Percentiles rank a stretch among this genome's conserved stretches.
Evolutionary conservation across 2,329 filamentous ascomycete species (phyloP).

Genomic region (Alternaria arbusti): DNA sequence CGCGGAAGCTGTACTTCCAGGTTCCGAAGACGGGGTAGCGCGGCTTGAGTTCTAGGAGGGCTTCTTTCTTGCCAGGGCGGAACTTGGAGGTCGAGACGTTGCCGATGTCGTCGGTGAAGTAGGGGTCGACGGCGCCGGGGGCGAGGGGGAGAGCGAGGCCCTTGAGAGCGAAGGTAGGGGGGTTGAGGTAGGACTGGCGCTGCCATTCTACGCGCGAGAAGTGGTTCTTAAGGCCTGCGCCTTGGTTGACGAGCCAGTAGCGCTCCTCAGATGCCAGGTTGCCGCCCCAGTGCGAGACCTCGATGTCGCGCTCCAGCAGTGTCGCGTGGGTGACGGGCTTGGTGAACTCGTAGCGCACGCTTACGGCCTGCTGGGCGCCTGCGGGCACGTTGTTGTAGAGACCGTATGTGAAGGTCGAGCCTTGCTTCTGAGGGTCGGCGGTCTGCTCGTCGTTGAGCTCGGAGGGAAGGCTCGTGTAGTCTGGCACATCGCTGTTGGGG

Average conservation of each 20-base stretch:
- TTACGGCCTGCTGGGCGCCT: slow-evolving; percentile 73
- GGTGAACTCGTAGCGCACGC: slow-evolving; percentile 92
- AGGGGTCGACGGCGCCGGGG: slow-evolving; percentile 81
- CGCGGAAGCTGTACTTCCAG: slow-evolving; percentile 97
- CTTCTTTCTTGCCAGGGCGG: slow-evolving; percentile 76
- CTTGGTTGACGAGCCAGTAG: slow-evolving; percentile 86
- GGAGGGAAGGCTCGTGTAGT: slow-evolving; percentile 77
- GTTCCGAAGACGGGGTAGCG: slow-evolving; percentile 96
- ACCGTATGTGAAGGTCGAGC: slow-evolving; percentile 86
- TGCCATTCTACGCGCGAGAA: slow-evolving; percentile 59
- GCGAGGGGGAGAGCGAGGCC: slow-evolving; percentile 81
- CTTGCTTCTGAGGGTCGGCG: slow-evolving; percentile 79
- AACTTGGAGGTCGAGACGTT: slow-evolving; percentile 96
- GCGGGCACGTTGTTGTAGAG: slow-evolving; percentile 85
- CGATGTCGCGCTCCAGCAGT: slow-evolving; percentile 84
- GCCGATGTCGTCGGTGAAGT: slow-evolving; percentile 95
- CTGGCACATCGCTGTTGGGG: slow-evolving; percentile 75
- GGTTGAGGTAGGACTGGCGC: slow-evolving; percentile 70
- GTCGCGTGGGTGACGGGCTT: slow-evolving; percentile 85
- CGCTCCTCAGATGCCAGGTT: slow-evolving; percentile 95
- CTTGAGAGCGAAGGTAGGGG: slow-evolving; percentile 78
- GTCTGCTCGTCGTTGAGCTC: slow-evolving; percentile 64
- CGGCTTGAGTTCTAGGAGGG: slow-evolving; percentile 87
- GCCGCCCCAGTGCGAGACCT: slow-evolving; percentile 97
- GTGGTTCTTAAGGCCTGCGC: slow-evolving; percentile 69